A percentile compares a stretch with the other conserved stretches of the same genome.
Evolutionary conservation across 306 rosid genomes (phyloP).

Genomic region (Hippophae tibetana): DNA sequence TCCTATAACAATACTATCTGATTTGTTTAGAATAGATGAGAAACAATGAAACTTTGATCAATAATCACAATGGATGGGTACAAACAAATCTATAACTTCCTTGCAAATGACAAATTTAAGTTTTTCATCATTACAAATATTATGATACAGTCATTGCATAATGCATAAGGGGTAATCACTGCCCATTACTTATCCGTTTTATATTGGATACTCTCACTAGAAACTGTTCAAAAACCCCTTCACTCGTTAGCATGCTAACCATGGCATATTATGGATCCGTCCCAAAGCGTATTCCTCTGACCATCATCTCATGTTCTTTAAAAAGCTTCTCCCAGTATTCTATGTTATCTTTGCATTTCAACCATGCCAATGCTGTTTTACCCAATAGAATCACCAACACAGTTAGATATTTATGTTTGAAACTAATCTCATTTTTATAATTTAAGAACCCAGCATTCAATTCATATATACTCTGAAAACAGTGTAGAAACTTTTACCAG

Average conservation of each 20-base stretch:
- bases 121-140: neutral
- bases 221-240: conserved; percentile 35
- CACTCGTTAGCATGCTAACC: conserved; percentile 45
- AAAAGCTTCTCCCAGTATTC: conserved; percentile 35
- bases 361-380: conserved; percentile 58
- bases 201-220: conserved; percentile 33
- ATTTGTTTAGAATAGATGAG: too few relatives aligned
- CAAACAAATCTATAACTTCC: too few relatives aligned
- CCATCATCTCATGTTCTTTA: conserved; percentile 28
- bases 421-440: neutral
- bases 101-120: too few relatives aligned
- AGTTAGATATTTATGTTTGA: neutral
- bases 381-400: neutral
- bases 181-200: conserved; percentile 13
- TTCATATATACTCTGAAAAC: neutral
- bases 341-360: conserved; percentile 43
- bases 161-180: neutral
- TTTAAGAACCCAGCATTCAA: neutral
- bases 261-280: conserved; percentile 32
- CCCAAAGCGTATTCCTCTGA: conserved; percentile 62
- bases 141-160: neutral
- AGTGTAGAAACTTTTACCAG: conserved; percentile 24
- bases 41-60: too few relatives aligned
- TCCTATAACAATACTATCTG: too few relatives aligned
- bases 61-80: too few relatives aligned